phyloP scores from a whole-genome alignment of 345 rosid species.

The Ceriops zippeliana region DNA sequence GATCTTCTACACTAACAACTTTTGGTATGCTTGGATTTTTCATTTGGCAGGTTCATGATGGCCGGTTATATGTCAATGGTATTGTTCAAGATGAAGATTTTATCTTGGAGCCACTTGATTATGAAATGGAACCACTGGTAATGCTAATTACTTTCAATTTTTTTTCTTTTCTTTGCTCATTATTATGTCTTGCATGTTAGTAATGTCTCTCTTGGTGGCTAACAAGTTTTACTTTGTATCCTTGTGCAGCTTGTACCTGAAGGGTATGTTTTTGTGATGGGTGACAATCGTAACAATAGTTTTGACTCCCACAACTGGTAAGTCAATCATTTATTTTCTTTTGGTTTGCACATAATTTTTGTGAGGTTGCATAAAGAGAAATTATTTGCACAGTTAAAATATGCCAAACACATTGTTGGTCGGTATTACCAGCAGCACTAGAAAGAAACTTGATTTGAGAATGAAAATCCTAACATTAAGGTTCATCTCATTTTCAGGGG shows the following conservation, averaged over 20 bases:
- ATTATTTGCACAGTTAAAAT: conserved; percentile 46
- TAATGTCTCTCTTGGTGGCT: neutral
- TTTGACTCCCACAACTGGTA: conserved; percentile 93
- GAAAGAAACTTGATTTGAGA: conserved; percentile 14
- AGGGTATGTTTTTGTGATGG: conserved; percentile 84
- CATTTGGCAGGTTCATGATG: conserved; percentile 55
- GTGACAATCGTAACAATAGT: conserved; percentile 92
- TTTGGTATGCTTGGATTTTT: neutral
- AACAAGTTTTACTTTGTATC: neutral
- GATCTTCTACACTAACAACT: neutral
- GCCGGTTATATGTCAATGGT: conserved; percentile 70
- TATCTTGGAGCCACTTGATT: conserved; percentile 65
- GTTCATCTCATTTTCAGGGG: conserved; percentile 25
- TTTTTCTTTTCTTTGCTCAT: neutral
- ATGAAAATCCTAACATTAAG: too few relatives aligned
- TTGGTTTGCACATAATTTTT: neutral
- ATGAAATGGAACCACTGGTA: conserved; percentile 25
- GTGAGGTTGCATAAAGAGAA: neutral
- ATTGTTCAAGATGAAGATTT: conserved; percentile 59
- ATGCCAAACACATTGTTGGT: conserved; percentile 35
- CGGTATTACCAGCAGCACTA: conserved; percentile 74
- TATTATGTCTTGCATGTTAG: neutral
- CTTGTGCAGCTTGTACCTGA: conserved; percentile 68
- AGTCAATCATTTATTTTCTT: neutral
- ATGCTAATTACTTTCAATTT: neutral